Evolutionary conservation across 495 filamentous ascomycete genomes (phyloP), one percentile per base, ranked within the genome.

Genomic region (Trichocladium antarcticum): DNA sequence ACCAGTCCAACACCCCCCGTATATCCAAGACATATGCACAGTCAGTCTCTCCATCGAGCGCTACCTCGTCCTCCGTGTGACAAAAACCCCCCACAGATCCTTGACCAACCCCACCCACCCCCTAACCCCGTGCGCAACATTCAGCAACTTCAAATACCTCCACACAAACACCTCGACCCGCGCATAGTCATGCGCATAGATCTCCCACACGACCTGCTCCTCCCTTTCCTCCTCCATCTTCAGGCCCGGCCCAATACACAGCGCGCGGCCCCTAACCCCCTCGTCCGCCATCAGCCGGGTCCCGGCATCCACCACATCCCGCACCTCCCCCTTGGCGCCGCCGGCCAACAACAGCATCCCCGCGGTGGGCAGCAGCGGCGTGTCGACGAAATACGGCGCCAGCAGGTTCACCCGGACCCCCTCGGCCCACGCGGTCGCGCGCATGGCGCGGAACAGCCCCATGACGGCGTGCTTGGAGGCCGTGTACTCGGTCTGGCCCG

Each of bases 311-410:
- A 69, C 62, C 20, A 70, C 66, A 21, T 83, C 78, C 38, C 77
- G 73, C 5, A 74, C 42, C 24, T 68, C 65, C 3, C 70, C 78
- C 49, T 69, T 60, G 10, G 63, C 68, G 1, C 65, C 65, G 12
- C 82, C 82, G 2, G 79, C 74, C 3, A 85, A 61, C 9, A 81
- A 8, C 9, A 68, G 42, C 34, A 74, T 57, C 7, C 53, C 77
- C 0, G 37, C 16, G 7, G 51, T 37, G 0, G 65, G 57, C 14
- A 80, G 28, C 12, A 85, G 64, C 3, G 78, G 76, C 14, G 82
- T 85, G 42, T 81, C 74, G 38, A 84, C 76, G 54, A 81, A 85
- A 54, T 84, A 85, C 4, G 82, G 82, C 47, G 66, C 71, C 12
- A 85, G 45, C 36, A 81, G 58, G 49, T 84, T 85, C 39, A 80